Evolutionary conservation across 202 grass and related monocot species (phyloP).

Genomic region (Alloteropsis angusta): DNA sequence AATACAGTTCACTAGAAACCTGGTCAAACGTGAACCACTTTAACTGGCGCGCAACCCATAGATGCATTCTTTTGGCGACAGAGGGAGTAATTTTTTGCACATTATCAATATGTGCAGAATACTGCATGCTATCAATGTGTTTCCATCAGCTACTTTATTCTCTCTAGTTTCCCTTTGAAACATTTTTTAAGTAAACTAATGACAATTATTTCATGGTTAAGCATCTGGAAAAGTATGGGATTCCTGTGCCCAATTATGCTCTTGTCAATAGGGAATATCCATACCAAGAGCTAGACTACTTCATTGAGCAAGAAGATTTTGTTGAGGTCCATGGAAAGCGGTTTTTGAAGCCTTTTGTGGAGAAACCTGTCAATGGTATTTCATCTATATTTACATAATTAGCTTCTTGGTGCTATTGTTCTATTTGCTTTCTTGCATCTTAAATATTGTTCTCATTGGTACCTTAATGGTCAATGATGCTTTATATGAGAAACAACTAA

Average conservation of each 20-base stretch:
- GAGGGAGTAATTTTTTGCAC: not conserved
- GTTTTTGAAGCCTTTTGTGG: conserved; percentile 96
- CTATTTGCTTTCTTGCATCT: not conserved
- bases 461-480: not conserved
- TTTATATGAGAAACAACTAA: conserved; percentile 1
- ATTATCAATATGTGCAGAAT: not conserved
- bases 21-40: too few relatives aligned
- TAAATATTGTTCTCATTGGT: conserved; percentile 10
- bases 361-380: conserved; percentile 97
- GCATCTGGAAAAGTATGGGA: conserved; percentile 74
- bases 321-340: conserved; percentile 92
- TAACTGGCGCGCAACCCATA: too few relatives aligned
- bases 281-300: conserved; percentile 89
- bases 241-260: conserved; percentile 95
- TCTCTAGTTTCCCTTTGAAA: not conserved
- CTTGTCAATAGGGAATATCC: conserved; percentile 93
- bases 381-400: conserved; percentile 12
- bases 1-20: too few relatives aligned
- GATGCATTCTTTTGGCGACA: too few relatives aligned
- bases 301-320: conserved; percentile 98
- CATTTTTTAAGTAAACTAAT: conserved; percentile 22
- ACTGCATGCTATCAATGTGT: conserved; percentile 6
- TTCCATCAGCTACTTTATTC: not conserved
- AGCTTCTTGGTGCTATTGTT: not conserved
- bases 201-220: conserved; percentile 26